These are phyloP conservation scores for Backusella macrospora DNA, from an alignment of 192 early-diverging fungal genomes.

Conservation along the genomic window DNA sequence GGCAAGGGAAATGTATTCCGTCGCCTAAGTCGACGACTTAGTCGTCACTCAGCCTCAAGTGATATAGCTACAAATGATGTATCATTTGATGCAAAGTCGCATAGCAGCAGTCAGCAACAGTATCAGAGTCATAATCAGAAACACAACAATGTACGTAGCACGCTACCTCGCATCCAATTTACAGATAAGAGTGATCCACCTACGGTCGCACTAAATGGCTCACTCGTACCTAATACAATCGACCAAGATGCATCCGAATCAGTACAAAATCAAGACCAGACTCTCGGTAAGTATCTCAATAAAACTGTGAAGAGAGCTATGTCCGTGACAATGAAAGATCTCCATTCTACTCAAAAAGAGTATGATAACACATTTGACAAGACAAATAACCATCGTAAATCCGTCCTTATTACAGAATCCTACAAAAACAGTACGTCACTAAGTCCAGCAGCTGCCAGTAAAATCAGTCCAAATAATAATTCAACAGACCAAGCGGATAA, in stretches of 20 bases:
- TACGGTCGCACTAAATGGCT: background rate
- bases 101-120: background rate
- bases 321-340: background rate
- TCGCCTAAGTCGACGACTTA: background rate
- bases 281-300: background rate
- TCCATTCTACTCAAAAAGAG: background rate
- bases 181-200: background rate
- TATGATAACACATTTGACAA: background rate
- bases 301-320: background rate
- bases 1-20: background rate
- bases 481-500: conserved; percentile 39
- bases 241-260: background rate
- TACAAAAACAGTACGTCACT: background rate
- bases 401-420: background rate
- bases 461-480: background rate
- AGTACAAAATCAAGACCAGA: background rate
- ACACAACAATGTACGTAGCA: background rate
- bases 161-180: background rate
- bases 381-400: background rate
- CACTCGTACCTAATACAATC: background rate
- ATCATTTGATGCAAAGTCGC: background rate
- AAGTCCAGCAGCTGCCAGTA: background rate
- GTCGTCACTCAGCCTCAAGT: background rate
- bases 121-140: background rate
- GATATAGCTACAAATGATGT: background rate